Base-by-base conservation (phyloP, 2,329 filamentous ascomycete genomes). In the Microdochium bolleyi region DNA sequence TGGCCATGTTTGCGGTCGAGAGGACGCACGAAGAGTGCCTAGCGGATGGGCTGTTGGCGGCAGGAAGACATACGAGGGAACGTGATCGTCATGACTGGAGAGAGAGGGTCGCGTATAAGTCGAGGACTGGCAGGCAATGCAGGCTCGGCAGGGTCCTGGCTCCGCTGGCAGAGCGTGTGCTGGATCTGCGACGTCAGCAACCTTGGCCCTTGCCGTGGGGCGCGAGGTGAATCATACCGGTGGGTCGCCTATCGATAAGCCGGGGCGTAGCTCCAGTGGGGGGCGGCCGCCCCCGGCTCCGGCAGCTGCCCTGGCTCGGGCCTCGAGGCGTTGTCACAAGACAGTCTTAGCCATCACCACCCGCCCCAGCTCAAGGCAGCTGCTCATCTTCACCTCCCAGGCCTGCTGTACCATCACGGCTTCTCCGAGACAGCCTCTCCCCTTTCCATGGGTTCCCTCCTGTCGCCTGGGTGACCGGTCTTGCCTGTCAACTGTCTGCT, bases 1-100 rank as follows among this genome's bases (percentile, higher is more conserved):
- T 63, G 19, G 61, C 52, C 62, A 64, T 64, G 24, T 30, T 52
- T 48, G 30, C 46, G 27, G 27, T 30, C 5, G 27, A 30, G 11
- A 30, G 11, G 5, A 30, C 11, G 27, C 11, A 30, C 27, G 5
- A 11, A 8, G 34, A 38, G 16, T 8, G 34, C 16, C 16, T 30
- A 30, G 5, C 27, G 11, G 5, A 11, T 5, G 11, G 27, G 27
- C 27, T 30, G 27, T 30, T 30, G 27, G 27, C 5, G 27, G 27
- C 27, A 30, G 27, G 5, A 5, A 11, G 27, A 30, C 27, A 30
- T 5, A 30, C 27, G 27, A 11, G 27, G 11, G 27, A 30, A 5
- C 27, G 11, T 30, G 27, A 5, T 30, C 27, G 27, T 30, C 27
- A 30, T 30, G 27, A 11, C 27, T 30, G 27, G 27, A 30, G 11